These are phyloP conservation scores for Sphagnum magellanicum DNA, from an alignment of 228 moss, liverwort and hornwort genomes.

Conservation along the genomic window DNA sequence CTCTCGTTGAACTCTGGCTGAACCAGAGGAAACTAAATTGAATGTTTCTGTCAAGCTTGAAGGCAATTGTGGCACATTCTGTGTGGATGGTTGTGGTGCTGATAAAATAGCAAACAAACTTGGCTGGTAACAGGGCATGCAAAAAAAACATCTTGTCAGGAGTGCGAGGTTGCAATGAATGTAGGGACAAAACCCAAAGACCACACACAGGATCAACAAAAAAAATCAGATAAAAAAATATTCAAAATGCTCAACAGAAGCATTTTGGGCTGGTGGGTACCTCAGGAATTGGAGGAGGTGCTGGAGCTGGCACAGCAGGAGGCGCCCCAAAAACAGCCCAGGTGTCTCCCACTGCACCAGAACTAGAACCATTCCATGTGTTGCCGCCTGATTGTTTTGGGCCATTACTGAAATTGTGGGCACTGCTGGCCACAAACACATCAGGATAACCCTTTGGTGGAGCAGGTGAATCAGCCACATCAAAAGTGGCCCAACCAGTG, in stretches of 20 bases:
- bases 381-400: conserved; percentile 50
- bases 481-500: conserved; percentile 94
- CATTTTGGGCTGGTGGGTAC: no score
- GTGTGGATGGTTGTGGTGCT: no score
- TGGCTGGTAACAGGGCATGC: conserved; percentile 14
- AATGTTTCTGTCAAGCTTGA: conserved; percentile 1
- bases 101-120: no score
- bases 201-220: no score
- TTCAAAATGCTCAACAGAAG: no score
- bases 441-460: conserved; percentile 72
- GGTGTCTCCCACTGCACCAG: not conserved
- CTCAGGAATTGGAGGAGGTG: no score
- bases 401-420: conserved; percentile 22
- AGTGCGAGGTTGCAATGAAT: not conserved
- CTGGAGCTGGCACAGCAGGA: no score
- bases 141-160: conserved; percentile 8
- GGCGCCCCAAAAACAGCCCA: no score
- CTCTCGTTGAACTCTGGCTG: conserved; percentile 26
- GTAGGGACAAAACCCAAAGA: no score
- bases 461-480: conserved; percentile 28
- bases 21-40: conserved; percentile 8
- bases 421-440: conserved; percentile 23
- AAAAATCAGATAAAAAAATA: no score
- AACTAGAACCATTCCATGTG: conserved; percentile 67
- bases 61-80: conserved; percentile 8